A percentile compares a stretch with the other conserved stretches of the same genome.
These are phyloP conservation scores for Mortierella sp. DNA, from an alignment of 371 early-diverging fungal species.

Conservation along the genomic window DNA sequence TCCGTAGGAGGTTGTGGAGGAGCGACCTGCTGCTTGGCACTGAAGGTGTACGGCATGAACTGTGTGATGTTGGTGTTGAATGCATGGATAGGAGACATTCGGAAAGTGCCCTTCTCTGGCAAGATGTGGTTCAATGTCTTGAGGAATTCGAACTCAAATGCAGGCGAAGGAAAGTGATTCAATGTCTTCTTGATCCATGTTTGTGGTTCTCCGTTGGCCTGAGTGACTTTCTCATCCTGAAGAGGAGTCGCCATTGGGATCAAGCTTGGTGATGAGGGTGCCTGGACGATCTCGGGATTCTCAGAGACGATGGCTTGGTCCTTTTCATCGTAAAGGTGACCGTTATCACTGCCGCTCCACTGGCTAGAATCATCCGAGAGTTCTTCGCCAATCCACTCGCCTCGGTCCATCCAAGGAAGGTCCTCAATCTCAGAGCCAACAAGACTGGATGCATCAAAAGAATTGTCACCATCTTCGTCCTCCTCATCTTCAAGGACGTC, in stretches of 20 bases:
- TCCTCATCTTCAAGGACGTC: constrained; percentile 40
- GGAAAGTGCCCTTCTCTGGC: constrained; percentile 50
- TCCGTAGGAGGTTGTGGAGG: constrained; percentile 1
- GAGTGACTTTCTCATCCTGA: constrained; percentile 38
- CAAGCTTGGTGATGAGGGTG: constrained; percentile 42
- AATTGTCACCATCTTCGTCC: constrained; percentile 28
- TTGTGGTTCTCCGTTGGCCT: constrained; percentile 42
- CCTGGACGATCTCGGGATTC: constrained; percentile 35
- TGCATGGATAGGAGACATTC: constrained; percentile 49
- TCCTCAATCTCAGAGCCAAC: constrained; percentile 51
- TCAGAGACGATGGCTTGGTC: neutral
- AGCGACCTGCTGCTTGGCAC: constrained; percentile 28
- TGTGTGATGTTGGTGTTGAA: constrained; percentile 51
- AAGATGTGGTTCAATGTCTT: constrained; percentile 50
- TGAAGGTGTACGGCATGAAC: constrained; percentile 51
- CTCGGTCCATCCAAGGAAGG: constrained; percentile 33
- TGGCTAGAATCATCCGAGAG: constrained; percentile 40
- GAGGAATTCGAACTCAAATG: constrained; percentile 49
- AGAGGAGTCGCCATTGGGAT: constrained; percentile 40
- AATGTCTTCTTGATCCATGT: constrained; percentile 57
- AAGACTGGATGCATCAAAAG: constrained; percentile 30
- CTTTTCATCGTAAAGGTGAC: constrained; percentile 16
- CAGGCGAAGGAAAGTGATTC: constrained; percentile 49
- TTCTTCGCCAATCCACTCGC: constrained; percentile 52
- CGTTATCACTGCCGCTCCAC: constrained; percentile 41